Conservation (phyloP, 2,329 filamentous ascomycete genomes). For the Xylariaceae sp. region DNA sequence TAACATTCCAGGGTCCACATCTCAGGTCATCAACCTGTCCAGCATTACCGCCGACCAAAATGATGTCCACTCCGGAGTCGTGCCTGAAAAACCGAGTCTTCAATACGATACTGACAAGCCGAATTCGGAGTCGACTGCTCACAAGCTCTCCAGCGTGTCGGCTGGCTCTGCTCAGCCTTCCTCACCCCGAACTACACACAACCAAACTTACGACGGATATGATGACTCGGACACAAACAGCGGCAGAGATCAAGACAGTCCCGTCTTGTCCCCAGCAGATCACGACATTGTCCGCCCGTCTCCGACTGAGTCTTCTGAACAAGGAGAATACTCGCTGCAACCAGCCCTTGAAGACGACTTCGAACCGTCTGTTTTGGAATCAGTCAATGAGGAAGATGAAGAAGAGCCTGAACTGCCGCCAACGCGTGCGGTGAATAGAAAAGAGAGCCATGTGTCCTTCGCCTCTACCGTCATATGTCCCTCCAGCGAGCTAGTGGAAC, state of each 20-base stretch:
- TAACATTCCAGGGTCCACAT: slow-evolving; percentile 2
- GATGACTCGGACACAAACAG: slow-evolving; percentile 8
- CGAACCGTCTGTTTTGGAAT: slow-evolving; percentile 23
- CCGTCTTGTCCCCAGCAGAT: slow-evolving; percentile 19
- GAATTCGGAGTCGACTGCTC: too few species aligned
- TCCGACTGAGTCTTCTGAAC: slow-evolving; percentile 11
- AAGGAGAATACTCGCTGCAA: slow-evolving; percentile 6
- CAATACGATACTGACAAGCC: slow-evolving; percentile 11
- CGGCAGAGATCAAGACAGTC: slow-evolving; percentile 3
- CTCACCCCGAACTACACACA: slow-evolving; percentile 6
- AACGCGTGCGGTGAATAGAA: slow-evolving; percentile 13
- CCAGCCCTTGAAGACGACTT: slow-evolving; percentile 15
- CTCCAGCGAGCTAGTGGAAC: too few species aligned
- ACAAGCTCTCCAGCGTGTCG: too few species aligned
- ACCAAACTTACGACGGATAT: slow-evolving; percentile 12
- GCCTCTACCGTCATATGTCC: slow-evolving; percentile 34
- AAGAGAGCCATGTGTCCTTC: slow-evolving; percentile 20
- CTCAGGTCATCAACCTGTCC: slow-evolving; percentile 6
- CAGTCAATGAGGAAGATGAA: slow-evolving; percentile 25
- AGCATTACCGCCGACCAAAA: slow-evolving; percentile 7
- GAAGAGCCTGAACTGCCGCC: slow-evolving; percentile 22
- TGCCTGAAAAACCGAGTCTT: slow-evolving; percentile 6
- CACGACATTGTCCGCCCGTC: slow-evolving; percentile 20
- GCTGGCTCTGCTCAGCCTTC: too few species aligned
- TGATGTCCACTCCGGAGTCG: slow-evolving; percentile 7